A percentile compares a stretch with the other conserved stretches of the same genome.
These are phyloP conservation scores for Fusarium praegraminearum DNA, from an alignment of 2,329 filamentous ascomycete genomes.

Conservation along the genomic window DNA sequence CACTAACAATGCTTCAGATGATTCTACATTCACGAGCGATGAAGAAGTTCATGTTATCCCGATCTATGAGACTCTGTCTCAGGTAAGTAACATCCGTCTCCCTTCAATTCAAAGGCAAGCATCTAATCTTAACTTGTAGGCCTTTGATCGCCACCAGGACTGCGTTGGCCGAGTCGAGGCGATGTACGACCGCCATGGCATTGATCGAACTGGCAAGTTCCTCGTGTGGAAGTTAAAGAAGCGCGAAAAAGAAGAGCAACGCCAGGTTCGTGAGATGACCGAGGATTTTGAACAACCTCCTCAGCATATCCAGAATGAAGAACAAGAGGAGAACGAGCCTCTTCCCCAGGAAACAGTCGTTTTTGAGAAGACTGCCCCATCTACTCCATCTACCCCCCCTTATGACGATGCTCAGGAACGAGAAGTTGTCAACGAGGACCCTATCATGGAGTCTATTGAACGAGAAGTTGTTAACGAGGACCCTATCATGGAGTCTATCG, in stretches of 20 bases:
- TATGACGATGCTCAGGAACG: not conserved
- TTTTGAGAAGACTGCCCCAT: not conserved
- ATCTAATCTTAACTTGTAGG: slow-evolving; percentile 10
- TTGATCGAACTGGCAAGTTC: not conserved
- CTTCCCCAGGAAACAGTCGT: not conserved
- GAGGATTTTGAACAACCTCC: slow-evolving; percentile 4
- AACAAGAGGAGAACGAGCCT: not conserved
- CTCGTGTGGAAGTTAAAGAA: not conserved
- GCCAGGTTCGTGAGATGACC: slow-evolving; percentile 1
- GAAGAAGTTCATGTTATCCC: not conserved
- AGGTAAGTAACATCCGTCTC: not conserved
- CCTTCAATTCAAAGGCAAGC: not conserved
- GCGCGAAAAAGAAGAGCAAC: not conserved
- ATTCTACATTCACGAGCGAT: slow-evolving; percentile 7
- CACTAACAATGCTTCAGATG: slow-evolving; percentile 7
- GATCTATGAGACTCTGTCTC: not conserved
- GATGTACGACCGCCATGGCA: not conserved
- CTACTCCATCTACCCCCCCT: too few species aligned
- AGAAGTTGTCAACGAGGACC: not conserved
- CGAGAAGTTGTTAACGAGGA: not conserved
- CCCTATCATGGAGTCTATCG: not conserved
- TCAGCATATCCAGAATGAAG: not conserved
- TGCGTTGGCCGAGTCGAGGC: not conserved
- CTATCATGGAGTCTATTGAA: not conserved
- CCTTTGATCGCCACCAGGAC: not conserved